Conservation (phyloP, 2,329 filamentous ascomycete genomes). For the Pleurostoma richardsiae region DNA sequence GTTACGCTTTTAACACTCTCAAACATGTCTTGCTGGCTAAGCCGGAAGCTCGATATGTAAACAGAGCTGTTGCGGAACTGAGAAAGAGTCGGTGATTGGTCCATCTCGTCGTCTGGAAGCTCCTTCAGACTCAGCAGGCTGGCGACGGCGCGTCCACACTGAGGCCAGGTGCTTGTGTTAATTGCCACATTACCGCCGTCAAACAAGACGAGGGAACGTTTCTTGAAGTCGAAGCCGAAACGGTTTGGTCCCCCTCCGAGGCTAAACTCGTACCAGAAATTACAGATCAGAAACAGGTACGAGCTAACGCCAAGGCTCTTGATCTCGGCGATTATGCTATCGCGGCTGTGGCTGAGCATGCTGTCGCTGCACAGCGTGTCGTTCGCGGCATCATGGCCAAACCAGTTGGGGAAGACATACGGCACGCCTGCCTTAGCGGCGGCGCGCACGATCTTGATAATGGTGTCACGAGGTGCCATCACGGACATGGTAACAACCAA, state of each 20-base stretch:
- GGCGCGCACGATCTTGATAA: slow-evolving; percentile 33
- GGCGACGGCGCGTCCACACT: slow-evolving; percentile 30
- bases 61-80: slow-evolving; percentile 35
- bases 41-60: slow-evolving; percentile 49
- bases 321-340: slow-evolving; percentile 24
- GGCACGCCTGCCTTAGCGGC: slow-evolving; percentile 35
- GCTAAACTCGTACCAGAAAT: slow-evolving; percentile 50
- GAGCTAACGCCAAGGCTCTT: slow-evolving; percentile 24
- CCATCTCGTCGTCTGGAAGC: slow-evolving; percentile 10
- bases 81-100: slow-evolving; percentile 6
- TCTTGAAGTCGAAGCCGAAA: slow-evolving; percentile 19
- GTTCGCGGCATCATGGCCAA: slow-evolving; percentile 30
- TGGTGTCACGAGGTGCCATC: slow-evolving; percentile 25
- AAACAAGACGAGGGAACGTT: slow-evolving; percentile 26
- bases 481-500: slow-evolving; percentile 33
- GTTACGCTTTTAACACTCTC: slow-evolving; percentile 54
- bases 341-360: slow-evolving; percentile 20
- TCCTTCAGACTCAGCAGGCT: slow-evolving; percentile 38
- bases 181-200: slow-evolving; percentile 54
- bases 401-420: slow-evolving; percentile 43
- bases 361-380: slow-evolving; percentile 30
- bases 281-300: slow-evolving; percentile 29
- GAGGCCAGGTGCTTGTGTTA: slow-evolving; percentile 53
- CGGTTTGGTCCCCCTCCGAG: slow-evolving; percentile 21
- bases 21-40: slow-evolving; percentile 62